These are phyloP conservation scores for Colletotrichum costaricense DNA, from an alignment of 2,329 filamentous ascomycete genomes.

Conservation along the genomic window DNA sequence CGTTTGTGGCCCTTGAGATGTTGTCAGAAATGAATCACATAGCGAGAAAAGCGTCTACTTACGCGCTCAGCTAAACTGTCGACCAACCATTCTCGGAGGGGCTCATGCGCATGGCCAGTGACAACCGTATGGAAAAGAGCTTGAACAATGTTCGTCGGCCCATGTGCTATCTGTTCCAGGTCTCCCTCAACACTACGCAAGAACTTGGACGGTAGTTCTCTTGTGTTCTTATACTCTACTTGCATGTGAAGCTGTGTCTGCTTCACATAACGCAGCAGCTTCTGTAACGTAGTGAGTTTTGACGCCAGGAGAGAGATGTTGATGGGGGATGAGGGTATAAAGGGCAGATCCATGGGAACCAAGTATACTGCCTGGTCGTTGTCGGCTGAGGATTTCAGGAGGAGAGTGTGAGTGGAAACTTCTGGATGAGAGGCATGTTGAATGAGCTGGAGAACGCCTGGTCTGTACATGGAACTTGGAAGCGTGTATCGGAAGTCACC, in stretches of 20 bases:
- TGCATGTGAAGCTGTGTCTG: slow-evolving; percentile 84
- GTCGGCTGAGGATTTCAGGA: slow-evolving; percentile 63
- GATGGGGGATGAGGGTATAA: slow-evolving; percentile 81
- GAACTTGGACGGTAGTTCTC: slow-evolving; percentile 83
- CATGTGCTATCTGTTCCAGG: slow-evolving; percentile 69
- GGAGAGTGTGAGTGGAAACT: slow-evolving; percentile 80
- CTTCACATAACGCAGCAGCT: slow-evolving; percentile 84
- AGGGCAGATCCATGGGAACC: slow-evolving; percentile 85
- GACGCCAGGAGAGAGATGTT: slow-evolving; percentile 87
- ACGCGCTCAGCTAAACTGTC: slow-evolving; percentile 85
- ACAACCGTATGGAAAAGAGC: slow-evolving; percentile 87
- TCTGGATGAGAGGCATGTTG: slow-evolving; percentile 79
- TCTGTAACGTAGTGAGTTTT: slow-evolving; percentile 89
- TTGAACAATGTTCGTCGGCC: slow-evolving; percentile 72
- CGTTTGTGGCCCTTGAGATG: slow-evolving; percentile 81
- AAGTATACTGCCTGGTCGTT: slow-evolving; percentile 63
- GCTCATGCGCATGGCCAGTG: slow-evolving; percentile 81
- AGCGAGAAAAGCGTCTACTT: slow-evolving; percentile 44
- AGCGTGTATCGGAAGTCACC: slow-evolving; percentile 69
- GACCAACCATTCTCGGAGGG: slow-evolving; percentile 87
- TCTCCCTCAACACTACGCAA: slow-evolving; percentile 82
- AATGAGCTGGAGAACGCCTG: slow-evolving; percentile 52
- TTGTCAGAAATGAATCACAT: slow-evolving; percentile 35
- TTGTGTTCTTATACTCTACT: slow-evolving; percentile 84
- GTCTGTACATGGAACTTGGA: slow-evolving; percentile 41